Evolutionary conservation across 225 moss, liverwort and hornwort species (phyloP), one percentile per base, ranked within the genome.

Genomic region (Bryoerythrophyllum caledonicum): DNA sequence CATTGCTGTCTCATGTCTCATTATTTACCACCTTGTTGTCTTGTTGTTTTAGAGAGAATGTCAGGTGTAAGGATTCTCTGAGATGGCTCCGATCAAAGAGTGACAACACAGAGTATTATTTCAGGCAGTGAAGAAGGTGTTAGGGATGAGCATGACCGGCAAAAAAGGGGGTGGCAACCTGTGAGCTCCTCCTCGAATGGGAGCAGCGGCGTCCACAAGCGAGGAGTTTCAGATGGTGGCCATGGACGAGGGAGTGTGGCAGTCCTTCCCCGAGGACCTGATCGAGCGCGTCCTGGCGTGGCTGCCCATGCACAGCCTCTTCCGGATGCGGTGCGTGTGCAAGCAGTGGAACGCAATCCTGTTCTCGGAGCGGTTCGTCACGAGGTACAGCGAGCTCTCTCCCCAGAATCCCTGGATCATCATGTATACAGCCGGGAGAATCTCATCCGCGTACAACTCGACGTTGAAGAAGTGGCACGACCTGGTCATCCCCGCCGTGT

Each of bases 391-490:
- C 44, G 54, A 82, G 46, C 70, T 79, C 6, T 89, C 87, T 26
- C 87, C 83, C 27, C 90, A 93, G 60, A 93, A 89, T 74, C 93
- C 93, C 15, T 93, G 93, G 93, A 90, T 93, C 25, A 79, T 93
- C 62, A 81, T 90, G 82, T 90, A 90, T 76, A 89, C 93, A 16
- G 87, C 93, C 8, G 93, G 90, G 27, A 75, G 81, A 55, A 53
- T 83, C 58, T 85, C 87, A 4, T 91, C 85, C 19, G 93, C 90
- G 27, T 93, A 87, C 73, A 86, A 89, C 81, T 87, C 87, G 27
- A 74, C 80, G 37, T 62, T 89, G 53, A 81, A 77, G 65, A 90
- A 85, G 78, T 93, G 93, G 93, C 89, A 93, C 73, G 85, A 90
- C 79, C 75, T 93, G 30, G 83, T 81, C n/a, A 91, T 93, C 25